Conservation (phyloP, 257 asterid species). For the Capsicum pubescens region DNA sequence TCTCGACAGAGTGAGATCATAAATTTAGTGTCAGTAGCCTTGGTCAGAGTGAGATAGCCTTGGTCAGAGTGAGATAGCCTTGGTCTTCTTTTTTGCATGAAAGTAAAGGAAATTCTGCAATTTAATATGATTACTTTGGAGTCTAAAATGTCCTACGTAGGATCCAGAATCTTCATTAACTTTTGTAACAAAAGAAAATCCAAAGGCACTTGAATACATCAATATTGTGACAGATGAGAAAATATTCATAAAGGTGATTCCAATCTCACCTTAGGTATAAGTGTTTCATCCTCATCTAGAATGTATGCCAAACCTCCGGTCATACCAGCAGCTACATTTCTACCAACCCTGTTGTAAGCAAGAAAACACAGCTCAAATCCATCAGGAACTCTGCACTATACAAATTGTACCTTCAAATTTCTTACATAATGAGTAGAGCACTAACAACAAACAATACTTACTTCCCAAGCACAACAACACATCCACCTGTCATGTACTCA, state of each 20-base stretch:
- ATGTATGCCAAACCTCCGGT: conserved; percentile 95
- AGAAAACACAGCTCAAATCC: conserved; percentile 21
- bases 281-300: conserved; percentile 92
- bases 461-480: conserved; percentile 95
- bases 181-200: not conserved
- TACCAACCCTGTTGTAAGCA: conserved; percentile 76
- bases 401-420: not conserved
- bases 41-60: not conserved
- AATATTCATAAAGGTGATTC: not conserved
- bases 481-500: conserved; percentile 99
- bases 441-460: conserved; percentile 46
- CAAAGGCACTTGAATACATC: not conserved
- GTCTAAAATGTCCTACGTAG: not conserved
- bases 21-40: not conserved
- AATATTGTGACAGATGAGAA: not conserved
- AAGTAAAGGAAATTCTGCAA: not conserved
- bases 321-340: conserved; percentile 99
- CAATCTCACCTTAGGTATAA: conserved; percentile 79
- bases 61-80: not conserved
- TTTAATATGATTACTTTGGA: not conserved
- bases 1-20: not conserved
- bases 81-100: not conserved
- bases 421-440: not conserved
- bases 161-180: conserved; percentile 9
- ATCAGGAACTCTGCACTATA: not conserved